These are phyloP conservation scores for Ephemerocybe angulata DNA, from an alignment of 768 basidiomycete species.

Conservation along the genomic window DNA sequence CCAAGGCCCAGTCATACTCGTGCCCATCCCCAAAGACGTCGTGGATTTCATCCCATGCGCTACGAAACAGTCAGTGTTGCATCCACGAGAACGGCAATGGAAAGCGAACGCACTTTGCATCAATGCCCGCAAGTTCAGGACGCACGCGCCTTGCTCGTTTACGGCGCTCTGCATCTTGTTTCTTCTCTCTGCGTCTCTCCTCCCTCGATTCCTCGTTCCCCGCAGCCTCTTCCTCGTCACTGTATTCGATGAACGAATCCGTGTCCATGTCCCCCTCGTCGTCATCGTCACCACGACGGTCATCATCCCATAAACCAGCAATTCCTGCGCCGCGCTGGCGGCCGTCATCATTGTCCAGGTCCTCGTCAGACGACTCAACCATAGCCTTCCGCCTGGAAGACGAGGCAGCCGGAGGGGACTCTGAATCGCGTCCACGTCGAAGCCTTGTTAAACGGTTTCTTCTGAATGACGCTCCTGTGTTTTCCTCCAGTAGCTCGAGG, in stretches of 20 bases:
- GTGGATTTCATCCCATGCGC: constrained; percentile 93
- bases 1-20: constrained; percentile 94
- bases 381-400: constrained; percentile 57
- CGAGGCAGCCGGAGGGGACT: constrained; percentile 61
- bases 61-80: constrained; percentile 33
- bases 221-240: constrained; percentile 74
- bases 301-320: constrained; percentile 83
- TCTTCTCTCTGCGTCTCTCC: constrained; percentile 65
- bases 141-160: constrained; percentile 60
- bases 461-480: constrained; percentile 78
- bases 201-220: constrained; percentile 77
- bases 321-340: constrained; percentile 60
- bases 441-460: constrained; percentile 62
- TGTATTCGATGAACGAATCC: constrained; percentile 77
- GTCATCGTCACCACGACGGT: constrained; percentile 59
- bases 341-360: constrained; percentile 55
- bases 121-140: constrained; percentile 74
- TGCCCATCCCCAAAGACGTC: constrained; percentile 96
- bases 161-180: constrained; percentile 64
- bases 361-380: constrained; percentile 76
- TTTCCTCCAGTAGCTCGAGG: constrained; percentile 82
- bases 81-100: constrained; percentile 3
- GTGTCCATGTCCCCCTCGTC: constrained; percentile 73
- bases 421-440: constrained; percentile 70
- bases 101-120: constrained; percentile 62